These are phyloP conservation scores for Irpex lacteus DNA, from an alignment of 1,284 basidiomycete genomes.

Conservation along the genomic window DNA sequence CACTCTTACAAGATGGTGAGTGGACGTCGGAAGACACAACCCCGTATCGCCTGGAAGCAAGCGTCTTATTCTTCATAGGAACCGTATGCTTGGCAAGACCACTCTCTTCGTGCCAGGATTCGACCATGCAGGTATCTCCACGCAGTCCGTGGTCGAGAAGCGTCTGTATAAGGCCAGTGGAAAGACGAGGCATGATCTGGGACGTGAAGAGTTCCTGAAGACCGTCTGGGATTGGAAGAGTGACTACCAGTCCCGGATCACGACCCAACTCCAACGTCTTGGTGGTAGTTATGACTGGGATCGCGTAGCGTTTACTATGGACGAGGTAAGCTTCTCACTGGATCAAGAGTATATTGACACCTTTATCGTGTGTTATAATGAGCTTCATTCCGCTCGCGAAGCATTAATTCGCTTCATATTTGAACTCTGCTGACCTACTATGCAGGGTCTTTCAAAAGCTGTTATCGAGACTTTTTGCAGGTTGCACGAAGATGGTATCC, in stretches of 20 bases:
- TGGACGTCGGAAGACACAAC: slow-evolving; percentile 10
- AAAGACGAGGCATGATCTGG: slow-evolving; percentile 89
- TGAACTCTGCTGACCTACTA: not conserved
- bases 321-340: slow-evolving; percentile 51
- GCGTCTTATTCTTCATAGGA: slow-evolving; percentile 47
- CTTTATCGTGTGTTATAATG: not conserved
- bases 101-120: slow-evolving; percentile 93
- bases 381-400: not conserved
- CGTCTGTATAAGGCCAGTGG: slow-evolving; percentile 84
- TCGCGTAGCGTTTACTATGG: slow-evolving; percentile 95
- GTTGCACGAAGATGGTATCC: slow-evolving; percentile 88
- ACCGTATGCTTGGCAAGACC: slow-evolving; percentile 94
- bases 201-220: slow-evolving; percentile 89
- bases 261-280: slow-evolving; percentile 84
- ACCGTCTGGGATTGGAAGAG: slow-evolving; percentile 98
- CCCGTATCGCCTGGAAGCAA: not conserved
- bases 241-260: slow-evolving; percentile 94
- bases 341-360: not conserved
- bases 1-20: slow-evolving; percentile 81
- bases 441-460: slow-evolving; percentile 75
- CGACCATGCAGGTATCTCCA: slow-evolving; percentile 98
- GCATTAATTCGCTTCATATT: not conserved
- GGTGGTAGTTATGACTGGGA: slow-evolving; percentile 96
- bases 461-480: slow-evolving; percentile 92
- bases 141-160: slow-evolving; percentile 97